A percentile compares a stretch with the other conserved stretches of the same genome.
Conservation (phyloP, 1,139 yeast species). For the Blastobotrys petasosporus region DNA sequence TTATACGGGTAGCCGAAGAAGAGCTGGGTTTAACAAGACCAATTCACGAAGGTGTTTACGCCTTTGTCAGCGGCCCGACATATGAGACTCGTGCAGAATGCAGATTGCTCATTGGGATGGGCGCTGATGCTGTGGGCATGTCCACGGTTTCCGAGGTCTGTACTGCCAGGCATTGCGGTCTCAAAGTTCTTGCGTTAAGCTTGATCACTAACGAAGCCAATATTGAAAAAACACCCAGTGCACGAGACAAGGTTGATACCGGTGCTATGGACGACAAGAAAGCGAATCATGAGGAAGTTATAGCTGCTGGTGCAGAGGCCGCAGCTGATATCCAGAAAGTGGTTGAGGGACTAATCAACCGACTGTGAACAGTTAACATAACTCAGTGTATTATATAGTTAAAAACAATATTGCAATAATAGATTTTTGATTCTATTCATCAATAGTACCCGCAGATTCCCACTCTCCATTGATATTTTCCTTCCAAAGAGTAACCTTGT, state of each 20-base stretch:
- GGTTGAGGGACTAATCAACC: slow-evolving; percentile 57
- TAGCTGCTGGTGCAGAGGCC: slow-evolving; percentile 75
- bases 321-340: slow-evolving; percentile 71
- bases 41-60: slow-evolving; percentile 82
- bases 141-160: slow-evolving; percentile 95
- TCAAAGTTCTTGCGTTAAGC: slow-evolving; percentile 76
- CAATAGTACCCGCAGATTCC: slow-evolving; percentile 95
- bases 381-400: not conserved
- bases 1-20: slow-evolving; percentile 46
- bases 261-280: slow-evolving; percentile 58
- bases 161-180: slow-evolving; percentile 81
- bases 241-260: slow-evolving; percentile 12
- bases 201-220: slow-evolving; percentile 83
- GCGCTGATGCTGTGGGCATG: slow-evolving; percentile 98
- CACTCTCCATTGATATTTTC: slow-evolving; percentile 90
- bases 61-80: slow-evolving; percentile 88
- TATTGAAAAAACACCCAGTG: slow-evolving; percentile 59
- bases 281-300: slow-evolving; percentile 86
- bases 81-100: slow-evolving; percentile 92
- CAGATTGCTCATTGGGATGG: slow-evolving; percentile 61
- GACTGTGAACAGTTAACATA: slow-evolving; percentile 15
- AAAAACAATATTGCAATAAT: not conserved
- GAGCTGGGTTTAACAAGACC: slow-evolving; percentile 50
- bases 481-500: slow-evolving; percentile 93
- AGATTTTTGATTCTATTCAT: slow-evolving; percentile 46